Percentiles rank a stretch among this genome's conserved stretches.
phyloP scores from a whole-genome alignment of 495 filamentous ascomycete species.

The Stereocaulon alpinum region DNA sequence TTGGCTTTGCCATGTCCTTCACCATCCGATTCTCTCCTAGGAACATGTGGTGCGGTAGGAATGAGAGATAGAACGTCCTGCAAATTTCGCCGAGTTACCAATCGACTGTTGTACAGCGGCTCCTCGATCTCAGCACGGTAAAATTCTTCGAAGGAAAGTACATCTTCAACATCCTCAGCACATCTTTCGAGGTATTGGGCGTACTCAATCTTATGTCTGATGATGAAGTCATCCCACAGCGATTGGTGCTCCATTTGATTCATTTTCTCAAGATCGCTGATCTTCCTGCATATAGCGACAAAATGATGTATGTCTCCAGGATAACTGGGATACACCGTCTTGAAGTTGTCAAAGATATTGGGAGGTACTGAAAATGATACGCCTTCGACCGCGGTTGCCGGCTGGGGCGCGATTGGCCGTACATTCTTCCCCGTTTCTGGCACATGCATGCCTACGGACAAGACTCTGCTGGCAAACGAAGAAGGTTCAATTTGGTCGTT shows the following conservation, averaged over 20 bases:
- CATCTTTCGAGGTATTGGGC: slow-evolving; percentile 27
- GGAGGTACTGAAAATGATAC: slow-evolving; percentile 7
- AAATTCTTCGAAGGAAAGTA: slow-evolving; percentile 19
- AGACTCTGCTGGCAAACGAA: too few relatives aligned
- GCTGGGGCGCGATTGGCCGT: too few relatives aligned
- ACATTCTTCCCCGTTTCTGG: not conserved
- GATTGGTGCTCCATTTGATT: slow-evolving; percentile 36
- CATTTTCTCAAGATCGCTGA: slow-evolving; percentile 37
- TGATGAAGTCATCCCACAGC: slow-evolving; percentile 62
- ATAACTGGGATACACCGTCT: slow-evolving; percentile 47
- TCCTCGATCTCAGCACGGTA: slow-evolving; percentile 18
- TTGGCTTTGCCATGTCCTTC: not conserved
- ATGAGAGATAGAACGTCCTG: slow-evolving; percentile 9
- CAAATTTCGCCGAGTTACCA: slow-evolving; percentile 15
- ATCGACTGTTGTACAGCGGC: slow-evolving; percentile 13
- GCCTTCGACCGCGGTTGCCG: not conserved
- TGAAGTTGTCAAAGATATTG: slow-evolving; percentile 41
- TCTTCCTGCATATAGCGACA: slow-evolving; percentile 40
- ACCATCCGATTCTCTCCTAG: not conserved
- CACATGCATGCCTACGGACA: too few relatives aligned
- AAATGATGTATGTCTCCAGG: slow-evolving; percentile 44
- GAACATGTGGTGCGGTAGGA: not conserved
- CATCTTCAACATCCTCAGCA: slow-evolving; percentile 20
- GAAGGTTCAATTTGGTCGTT: too few relatives aligned
- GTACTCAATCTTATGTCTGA: slow-evolving; percentile 35